A percentile compares a stretch with the other conserved stretches of the same genome.
Evolutionary conservation across 352 stramenopile genomes (phyloP).

Genomic region (Pythium apleroticum): DNA sequence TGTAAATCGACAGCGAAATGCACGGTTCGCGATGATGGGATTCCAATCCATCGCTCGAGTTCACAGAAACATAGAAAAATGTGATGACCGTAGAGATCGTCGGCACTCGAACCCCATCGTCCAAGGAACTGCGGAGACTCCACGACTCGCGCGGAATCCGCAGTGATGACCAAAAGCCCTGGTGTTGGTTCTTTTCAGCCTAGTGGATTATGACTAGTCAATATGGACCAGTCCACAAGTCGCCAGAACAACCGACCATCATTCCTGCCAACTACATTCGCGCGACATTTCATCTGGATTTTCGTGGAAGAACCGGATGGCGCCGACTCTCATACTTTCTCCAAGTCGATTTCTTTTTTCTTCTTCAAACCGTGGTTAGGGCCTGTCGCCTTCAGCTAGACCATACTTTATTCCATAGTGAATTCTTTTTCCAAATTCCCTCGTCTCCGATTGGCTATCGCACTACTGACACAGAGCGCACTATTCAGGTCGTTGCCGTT

Average conservation of each 20-base stretch:
- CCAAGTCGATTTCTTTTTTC: conserved; percentile 29
- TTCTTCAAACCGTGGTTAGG: conserved; percentile 20
- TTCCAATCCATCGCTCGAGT: too few relatives aligned
- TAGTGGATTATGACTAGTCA: too few relatives aligned
- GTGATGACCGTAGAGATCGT: too few relatives aligned
- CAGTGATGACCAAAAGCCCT: too few relatives aligned
- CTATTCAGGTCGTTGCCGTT: conserved; percentile 4
- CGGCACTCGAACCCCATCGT: too few relatives aligned
- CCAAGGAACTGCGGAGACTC: too few relatives aligned
- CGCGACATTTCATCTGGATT: conserved; percentile 6
- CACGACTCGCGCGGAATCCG: too few relatives aligned
- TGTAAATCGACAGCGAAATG: too few relatives aligned
- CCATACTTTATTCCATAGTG: conserved; percentile 26
- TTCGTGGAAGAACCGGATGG: conserved; percentile 6
- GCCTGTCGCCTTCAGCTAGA: neutral
- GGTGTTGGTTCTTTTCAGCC: too few relatives aligned
- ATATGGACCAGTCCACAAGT: too few relatives aligned
- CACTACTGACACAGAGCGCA: neutral
- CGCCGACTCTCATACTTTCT: conserved; percentile 3
- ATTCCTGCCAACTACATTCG: neutral
- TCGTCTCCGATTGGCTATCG: conserved; percentile 13
- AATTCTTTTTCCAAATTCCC: conserved; percentile 22
- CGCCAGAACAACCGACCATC: neutral
- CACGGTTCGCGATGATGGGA: too few relatives aligned
- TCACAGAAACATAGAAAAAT: too few relatives aligned